Evolutionary conservation across 192 early-diverging fungal species (phyloP), one percentile per base, ranked within the genome.

Genomic region (Coemansia sp.): DNA sequence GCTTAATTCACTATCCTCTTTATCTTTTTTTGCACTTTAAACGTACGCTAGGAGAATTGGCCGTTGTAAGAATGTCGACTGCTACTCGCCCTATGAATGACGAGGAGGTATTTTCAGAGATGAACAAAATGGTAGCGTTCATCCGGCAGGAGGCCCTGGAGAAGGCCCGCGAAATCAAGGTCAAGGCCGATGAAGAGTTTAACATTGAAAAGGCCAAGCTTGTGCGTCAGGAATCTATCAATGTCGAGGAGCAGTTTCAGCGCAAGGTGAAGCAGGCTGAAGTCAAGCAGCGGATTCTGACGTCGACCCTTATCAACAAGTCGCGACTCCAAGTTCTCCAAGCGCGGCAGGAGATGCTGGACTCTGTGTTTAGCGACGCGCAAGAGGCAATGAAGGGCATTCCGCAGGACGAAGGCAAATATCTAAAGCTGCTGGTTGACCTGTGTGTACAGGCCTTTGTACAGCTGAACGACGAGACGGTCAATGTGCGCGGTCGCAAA

Each of bases 101-200:
- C 67, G 89, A 92, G 60, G 93, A 98, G 83, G 96, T 97, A 42
- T 83, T 84, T 68, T 86, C 87, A 63, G 96, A 98, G 87, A 98
- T 98, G 96, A 90, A 87, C 82, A 98, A 98, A 85, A 97, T 98
- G 96, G 94, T 97, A 37, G 87, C 91, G 29, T 99, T 99, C 83
- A 99, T 99, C 84, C 94, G 93, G 75, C 95, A 99, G 80, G 97
- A 99, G 80, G 95, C 97, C 8, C 74, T 94, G 22, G 97, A 99
- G 73, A 99, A 99, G 85, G 95, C 95, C 24, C 85, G 92, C 38
- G 97, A 99, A 80, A 95, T 97, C 75, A 96, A 95, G 83, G 89
- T 97, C 68, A 99, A 98, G 89, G 97, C 97, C 52, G 95, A 99
- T 76, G 97, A 99, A 65, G 97, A 99, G 69, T 99, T 98, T 86